Percentiles rank a stretch among this genome's conserved stretches.
Conservation (phyloP, 345 rosid species). For the Acer yangbiense region DNA sequence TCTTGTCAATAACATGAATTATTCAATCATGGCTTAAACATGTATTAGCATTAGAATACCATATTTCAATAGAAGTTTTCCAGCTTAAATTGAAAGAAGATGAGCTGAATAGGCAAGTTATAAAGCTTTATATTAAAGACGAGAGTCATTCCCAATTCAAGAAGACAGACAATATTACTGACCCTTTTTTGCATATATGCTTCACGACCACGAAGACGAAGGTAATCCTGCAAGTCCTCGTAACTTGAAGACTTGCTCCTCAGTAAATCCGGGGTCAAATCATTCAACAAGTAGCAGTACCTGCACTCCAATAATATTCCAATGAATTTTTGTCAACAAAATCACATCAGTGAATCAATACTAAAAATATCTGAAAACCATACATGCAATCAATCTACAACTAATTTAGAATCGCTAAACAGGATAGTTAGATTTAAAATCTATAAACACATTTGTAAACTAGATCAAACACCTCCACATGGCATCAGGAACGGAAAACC, state of each 20-base stretch:
- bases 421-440: not conserved
- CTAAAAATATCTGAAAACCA: constrained; percentile 6
- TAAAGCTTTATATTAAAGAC: not conserved
- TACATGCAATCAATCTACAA: not conserved
- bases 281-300: constrained; percentile 88
- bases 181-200: constrained; percentile 94
- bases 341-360: not conserved
- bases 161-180: constrained; percentile 24
- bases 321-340: constrained; percentile 7
- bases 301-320: constrained; percentile 35
- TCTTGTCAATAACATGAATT: not conserved
- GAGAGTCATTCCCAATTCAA: constrained; percentile 9
- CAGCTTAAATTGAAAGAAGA: not conserved
- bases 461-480: not conserved
- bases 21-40: not conserved
- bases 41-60: not conserved
- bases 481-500: not conserved
- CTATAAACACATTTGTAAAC: not conserved
- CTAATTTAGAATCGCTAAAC: not conserved
- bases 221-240: constrained; percentile 74
- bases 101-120: not conserved
- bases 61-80: not conserved
- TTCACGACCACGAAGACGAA: constrained; percentile 77
- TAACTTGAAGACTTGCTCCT: constrained; percentile 65
- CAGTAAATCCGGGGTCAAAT: constrained; percentile 76